Evolutionary conservation across 768 basidiomycete species (phyloP).

Genomic region (Astraeus odoratus): DNA sequence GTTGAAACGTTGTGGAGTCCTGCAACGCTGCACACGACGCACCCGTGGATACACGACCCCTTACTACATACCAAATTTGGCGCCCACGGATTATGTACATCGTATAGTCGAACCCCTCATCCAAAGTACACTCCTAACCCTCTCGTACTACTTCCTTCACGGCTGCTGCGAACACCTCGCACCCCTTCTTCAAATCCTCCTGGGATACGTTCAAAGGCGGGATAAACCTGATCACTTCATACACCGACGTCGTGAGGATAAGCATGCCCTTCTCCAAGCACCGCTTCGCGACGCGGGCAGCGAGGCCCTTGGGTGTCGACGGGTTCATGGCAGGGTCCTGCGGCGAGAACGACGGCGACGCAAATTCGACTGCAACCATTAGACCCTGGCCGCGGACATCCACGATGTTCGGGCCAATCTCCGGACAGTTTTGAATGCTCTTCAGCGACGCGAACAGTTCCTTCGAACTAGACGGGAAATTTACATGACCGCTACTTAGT

Average conservation of each 20-base stretch:
- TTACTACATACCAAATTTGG: not conserved
- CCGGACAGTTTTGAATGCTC: conserved; percentile 46
- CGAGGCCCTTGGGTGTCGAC: conserved; percentile 45
- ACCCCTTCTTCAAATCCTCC: conserved; percentile 68
- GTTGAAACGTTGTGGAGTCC: not conserved
- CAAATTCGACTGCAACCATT: conserved; percentile 83
- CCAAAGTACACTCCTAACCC: conserved; percentile 15
- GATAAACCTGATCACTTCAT: conserved; percentile 88
- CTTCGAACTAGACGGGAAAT: conserved; percentile 41
- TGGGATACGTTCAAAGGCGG: conserved; percentile 79
- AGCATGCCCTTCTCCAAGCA: conserved; percentile 85
- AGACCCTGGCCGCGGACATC: conserved; percentile 87
- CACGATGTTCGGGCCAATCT: conserved; percentile 52
- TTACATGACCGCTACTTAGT: not conserved
- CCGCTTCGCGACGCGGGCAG: conserved; percentile 63
- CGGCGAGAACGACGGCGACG: conserved; percentile 49
- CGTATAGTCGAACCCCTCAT: too few species aligned
- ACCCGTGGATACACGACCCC: not conserved
- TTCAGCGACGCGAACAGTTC: conserved; percentile 64
- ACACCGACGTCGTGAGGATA: conserved; percentile 83
- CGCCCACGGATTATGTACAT: too few species aligned
- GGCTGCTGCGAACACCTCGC: conserved; percentile 58
- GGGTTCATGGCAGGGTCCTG: conserved; percentile 38
- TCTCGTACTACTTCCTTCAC: conserved; percentile 61
- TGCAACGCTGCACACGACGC: not conserved